Evolutionary conservation across 148 eudicot genomes (phyloP).

Genomic region (Fagopyrum tataricum): DNA sequence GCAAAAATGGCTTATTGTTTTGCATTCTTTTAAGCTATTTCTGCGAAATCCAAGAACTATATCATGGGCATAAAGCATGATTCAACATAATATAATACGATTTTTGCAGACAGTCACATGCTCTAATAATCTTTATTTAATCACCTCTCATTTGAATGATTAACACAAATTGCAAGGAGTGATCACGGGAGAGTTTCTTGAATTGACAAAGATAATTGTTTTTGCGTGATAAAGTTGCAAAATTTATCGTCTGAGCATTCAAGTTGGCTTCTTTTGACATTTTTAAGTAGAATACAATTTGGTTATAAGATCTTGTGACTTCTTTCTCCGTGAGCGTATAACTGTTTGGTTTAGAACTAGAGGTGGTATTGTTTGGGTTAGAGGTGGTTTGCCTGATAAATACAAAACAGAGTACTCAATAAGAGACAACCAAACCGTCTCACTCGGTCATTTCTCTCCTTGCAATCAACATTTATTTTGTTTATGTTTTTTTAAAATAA

Average conservation of each 20-base stretch:
- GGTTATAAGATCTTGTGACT: background rate
- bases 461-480: background rate
- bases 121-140: background rate
- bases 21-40: background rate
- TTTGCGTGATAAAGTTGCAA: background rate
- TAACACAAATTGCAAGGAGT: background rate
- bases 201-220: background rate
- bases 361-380: background rate
- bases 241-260: background rate
- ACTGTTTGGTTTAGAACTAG: too few relatives aligned
- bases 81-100: background rate
- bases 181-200: slow-evolving; percentile 1
- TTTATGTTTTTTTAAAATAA: too few relatives aligned
- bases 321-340: background rate
- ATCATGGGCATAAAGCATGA: background rate
- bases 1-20: background rate
- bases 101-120: background rate
- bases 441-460: background rate
- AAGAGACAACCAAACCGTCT: background rate
- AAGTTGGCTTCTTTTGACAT: background rate
- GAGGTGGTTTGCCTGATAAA: background rate
- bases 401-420: background rate
- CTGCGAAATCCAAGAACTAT: background rate
- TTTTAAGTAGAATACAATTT: too few relatives aligned
- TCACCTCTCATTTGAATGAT: background rate